A percentile compares a stretch with the other conserved stretches of the same genome.
phyloP scores from a whole-genome alignment of 495 filamentous ascomycete species.

The Monascus purpureus region DNA sequence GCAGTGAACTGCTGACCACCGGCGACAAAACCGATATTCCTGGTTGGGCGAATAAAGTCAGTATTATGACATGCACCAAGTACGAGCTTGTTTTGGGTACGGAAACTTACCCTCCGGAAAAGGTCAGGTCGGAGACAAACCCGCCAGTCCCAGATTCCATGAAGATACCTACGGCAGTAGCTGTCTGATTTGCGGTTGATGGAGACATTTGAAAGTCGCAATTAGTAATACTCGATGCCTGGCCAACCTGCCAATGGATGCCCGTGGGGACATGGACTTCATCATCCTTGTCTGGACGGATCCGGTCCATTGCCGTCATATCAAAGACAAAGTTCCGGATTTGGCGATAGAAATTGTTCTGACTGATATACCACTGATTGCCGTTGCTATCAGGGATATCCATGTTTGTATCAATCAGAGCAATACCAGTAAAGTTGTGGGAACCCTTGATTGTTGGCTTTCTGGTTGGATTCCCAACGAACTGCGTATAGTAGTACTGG shows the following conservation, averaged over 20 bases:
- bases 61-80: too few relatives aligned
- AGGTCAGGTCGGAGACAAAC: slow-evolving; percentile 35
- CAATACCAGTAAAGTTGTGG: slow-evolving; percentile 65
- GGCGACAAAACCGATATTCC: slow-evolving; percentile 33
- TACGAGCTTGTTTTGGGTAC: too few relatives aligned
- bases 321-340: slow-evolving; percentile 93
- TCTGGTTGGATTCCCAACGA: slow-evolving; percentile 58
- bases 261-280: slow-evolving; percentile 34
- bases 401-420: slow-evolving; percentile 79
- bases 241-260: slow-evolving; percentile 97
- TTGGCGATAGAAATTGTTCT: slow-evolving; percentile 98
- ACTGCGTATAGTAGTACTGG: slow-evolving; percentile 68
- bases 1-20: slow-evolving; percentile 58
- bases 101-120: slow-evolving; percentile 53
- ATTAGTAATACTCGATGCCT: slow-evolving; percentile 86
- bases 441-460: slow-evolving; percentile 68
- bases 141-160: slow-evolving; percentile 36
- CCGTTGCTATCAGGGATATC: slow-evolving; percentile 44
- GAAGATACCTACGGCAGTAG: slow-evolving; percentile 23
- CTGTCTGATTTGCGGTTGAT: not conserved
- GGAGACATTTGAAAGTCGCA: slow-evolving; percentile 68
- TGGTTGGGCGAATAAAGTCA: too few relatives aligned
- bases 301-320: slow-evolving; percentile 51
- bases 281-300: slow-evolving; percentile 22
- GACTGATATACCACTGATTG: slow-evolving; percentile 70